phyloP scores from a whole-genome alignment of 1,139 yeast genomes.

The Yamadazyma atmosphaerica region DNA sequence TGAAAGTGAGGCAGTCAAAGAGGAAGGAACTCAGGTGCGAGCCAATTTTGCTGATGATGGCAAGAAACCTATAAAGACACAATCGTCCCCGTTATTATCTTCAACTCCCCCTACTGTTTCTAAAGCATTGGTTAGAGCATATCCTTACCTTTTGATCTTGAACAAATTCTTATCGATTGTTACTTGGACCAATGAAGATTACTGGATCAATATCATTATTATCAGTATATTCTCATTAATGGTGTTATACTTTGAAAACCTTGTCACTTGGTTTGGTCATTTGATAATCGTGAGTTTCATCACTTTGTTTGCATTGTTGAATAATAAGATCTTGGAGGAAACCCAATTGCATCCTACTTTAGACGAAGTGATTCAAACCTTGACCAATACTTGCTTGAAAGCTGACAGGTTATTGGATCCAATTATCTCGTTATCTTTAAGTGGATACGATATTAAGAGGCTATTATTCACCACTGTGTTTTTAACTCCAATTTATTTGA shows the following conservation, averaged over 20 bases:
- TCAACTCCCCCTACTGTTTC: constrained; percentile 92
- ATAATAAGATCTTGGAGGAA: constrained; percentile 49
- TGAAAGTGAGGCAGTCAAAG: too few species aligned
- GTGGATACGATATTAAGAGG: constrained; percentile 77
- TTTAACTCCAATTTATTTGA: constrained; percentile 78
- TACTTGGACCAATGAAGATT: constrained; percentile 91
- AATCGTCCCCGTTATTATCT: constrained; percentile 64
- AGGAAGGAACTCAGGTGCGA: constrained; percentile 5
- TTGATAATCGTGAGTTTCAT: constrained; percentile 66
- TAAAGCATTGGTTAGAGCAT: constrained; percentile 75
- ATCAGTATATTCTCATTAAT: constrained; percentile 56
- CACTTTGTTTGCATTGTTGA: constrained; percentile 64
- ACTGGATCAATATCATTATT: constrained; percentile 70
- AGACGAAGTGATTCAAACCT: constrained; percentile 83
- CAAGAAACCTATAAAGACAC: constrained; percentile 29
- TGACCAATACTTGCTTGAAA: constrained; percentile 73
- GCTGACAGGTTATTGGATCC: constrained; percentile 80
- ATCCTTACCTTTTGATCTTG: constrained; percentile 76
- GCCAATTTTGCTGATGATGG: constrained; percentile 14
- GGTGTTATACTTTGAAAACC: constrained; percentile 70
- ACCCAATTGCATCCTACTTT: constrained; percentile 73
- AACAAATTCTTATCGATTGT: constrained; percentile 69
- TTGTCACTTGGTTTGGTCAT: constrained; percentile 81
- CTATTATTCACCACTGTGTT: constrained; percentile 80
- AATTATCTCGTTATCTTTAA: constrained; percentile 65